Percentiles rank a stretch among this genome's conserved stretches.
Evolutionary conservation across 2,329 filamentous ascomycete species (phyloP).

Genomic region (Bipolaris oryzae): DNA sequence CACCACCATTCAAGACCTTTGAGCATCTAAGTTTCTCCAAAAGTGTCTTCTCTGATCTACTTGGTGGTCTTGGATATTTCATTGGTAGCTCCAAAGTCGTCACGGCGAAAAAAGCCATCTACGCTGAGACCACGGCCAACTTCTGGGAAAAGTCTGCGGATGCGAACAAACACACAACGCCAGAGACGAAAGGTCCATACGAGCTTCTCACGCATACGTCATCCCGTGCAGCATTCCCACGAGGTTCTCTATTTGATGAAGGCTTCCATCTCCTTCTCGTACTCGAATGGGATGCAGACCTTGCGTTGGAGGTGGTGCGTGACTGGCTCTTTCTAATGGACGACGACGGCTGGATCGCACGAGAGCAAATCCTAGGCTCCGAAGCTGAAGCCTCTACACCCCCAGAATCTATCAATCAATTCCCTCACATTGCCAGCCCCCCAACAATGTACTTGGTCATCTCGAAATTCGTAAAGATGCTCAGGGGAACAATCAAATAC

Average conservation of each 20-base stretch:
- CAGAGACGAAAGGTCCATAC: conserved; percentile 76
- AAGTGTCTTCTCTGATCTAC: conserved; percentile 87
- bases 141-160: conserved; percentile 92
- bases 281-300: conserved; percentile 88
- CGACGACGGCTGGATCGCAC: conserved; percentile 92
- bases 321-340: conserved; percentile 97
- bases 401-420: conserved; percentile 86
- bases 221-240: conserved; percentile 89
- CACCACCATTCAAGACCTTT: conserved; percentile 74
- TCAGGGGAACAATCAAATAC: conserved; percentile 49
- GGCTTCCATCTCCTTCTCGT: conserved; percentile 91
- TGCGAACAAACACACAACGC: conserved; percentile 70
- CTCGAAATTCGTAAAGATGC: conserved; percentile 72
- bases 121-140: conserved; percentile 88
- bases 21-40: conserved; percentile 79
- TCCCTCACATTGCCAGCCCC: conserved; percentile 94
- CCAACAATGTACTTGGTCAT: conserved; percentile 90
- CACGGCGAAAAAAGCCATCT: conserved; percentile 82
- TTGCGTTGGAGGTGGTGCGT: conserved; percentile 81
- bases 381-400: conserved; percentile 94
- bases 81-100: conserved; percentile 84
- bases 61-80: conserved; percentile 94
- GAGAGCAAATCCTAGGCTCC: conserved; percentile 87
- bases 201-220: conserved; percentile 89
- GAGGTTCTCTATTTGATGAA: conserved; percentile 96